Percentiles rank a stretch among this genome's conserved stretches.
phyloP scores from a whole-genome alignment of 75 land plant species.

The Gnetum montanum region DNA sequence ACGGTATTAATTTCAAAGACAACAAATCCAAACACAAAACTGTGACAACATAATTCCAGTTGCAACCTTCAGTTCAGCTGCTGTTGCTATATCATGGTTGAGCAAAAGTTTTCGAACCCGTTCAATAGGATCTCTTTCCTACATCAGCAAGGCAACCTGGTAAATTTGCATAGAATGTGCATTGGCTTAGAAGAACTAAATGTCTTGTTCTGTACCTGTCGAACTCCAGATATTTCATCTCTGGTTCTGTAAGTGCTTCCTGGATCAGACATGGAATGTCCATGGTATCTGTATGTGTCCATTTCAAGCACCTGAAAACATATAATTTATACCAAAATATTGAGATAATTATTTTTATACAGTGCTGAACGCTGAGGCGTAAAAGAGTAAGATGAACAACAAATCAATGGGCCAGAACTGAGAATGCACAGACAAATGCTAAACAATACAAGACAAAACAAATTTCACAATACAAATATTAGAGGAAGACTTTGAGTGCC shows the following conservation, averaged over 20 bases:
- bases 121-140: constrained; percentile 99
- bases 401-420: no score
- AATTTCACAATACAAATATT: no score
- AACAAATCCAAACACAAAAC: background rate
- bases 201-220: constrained; percentile 52
- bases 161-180: background rate
- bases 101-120: constrained; percentile 76
- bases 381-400: no score
- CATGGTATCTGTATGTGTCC: constrained; percentile 98
- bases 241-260: constrained; percentile 98
- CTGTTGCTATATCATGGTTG: constrained; percentile 65
- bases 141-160: constrained; percentile 4
- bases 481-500: no score
- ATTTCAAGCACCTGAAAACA: constrained; percentile 80
- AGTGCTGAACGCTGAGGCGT: no score
- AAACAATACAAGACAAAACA: no score
- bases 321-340: no score
- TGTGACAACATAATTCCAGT: background rate
- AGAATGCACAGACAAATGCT: no score
- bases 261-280: constrained; percentile 99
- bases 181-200: background rate
- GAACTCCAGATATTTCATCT: constrained; percentile 89
- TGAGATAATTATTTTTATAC: no score
- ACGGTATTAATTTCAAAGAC: background rate
- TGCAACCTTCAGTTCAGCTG: constrained; percentile 77